Evolutionary conservation across 2,329 filamentous ascomycete species (phyloP).

Genomic region (Ceratocystis smalleyi): DNA sequence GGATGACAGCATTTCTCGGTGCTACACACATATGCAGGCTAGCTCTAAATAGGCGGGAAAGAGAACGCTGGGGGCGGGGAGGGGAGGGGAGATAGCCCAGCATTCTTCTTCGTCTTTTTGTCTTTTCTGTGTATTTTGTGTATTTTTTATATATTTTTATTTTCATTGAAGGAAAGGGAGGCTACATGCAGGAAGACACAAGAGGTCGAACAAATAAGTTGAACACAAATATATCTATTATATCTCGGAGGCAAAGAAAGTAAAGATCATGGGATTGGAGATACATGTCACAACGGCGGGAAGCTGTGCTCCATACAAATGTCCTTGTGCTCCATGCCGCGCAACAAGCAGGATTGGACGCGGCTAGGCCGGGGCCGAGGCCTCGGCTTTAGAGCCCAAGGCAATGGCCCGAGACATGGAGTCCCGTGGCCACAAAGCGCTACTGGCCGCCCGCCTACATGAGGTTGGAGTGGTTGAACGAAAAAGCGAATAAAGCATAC

Average conservation of each 20-base stretch:
- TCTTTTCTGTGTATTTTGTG: no score
- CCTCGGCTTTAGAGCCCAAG: background rate
- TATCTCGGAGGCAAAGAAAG: background rate
- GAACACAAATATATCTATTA: background rate
- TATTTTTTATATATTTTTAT: no score
- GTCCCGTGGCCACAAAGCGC: background rate
- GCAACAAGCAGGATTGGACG: background rate
- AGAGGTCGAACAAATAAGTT: background rate
- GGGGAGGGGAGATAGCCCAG: no score
- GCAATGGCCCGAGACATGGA: background rate
- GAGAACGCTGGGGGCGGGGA: no score
- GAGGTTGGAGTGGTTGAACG: background rate
- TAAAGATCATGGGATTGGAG: background rate
- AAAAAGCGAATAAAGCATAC: background rate
- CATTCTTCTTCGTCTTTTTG: no score
- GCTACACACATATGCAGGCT: background rate
- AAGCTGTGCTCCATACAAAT: background rate
- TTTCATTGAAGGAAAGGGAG: background rate
- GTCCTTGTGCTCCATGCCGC: background rate
- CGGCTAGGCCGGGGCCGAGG: background rate
- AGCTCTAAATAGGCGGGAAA: no score
- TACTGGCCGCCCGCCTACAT: background rate
- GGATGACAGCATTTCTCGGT: background rate
- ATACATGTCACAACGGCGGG: background rate
- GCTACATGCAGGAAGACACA: background rate